Base-by-base conservation (phyloP, 352 stramenopile genomes). In the Globisporangium paddicum region DNA sequence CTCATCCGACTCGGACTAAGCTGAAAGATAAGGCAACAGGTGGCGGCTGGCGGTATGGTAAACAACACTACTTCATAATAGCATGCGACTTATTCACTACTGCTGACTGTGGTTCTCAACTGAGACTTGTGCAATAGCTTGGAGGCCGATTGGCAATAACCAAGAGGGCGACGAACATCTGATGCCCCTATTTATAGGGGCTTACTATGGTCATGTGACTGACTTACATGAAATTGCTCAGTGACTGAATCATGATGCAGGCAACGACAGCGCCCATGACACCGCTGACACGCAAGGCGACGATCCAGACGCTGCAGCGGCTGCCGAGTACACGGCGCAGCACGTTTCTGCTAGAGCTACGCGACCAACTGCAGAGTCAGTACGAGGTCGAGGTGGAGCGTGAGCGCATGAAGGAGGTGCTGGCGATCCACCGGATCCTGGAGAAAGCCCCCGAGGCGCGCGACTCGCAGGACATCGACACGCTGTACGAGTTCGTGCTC, bases 401-500 rank as follows among this genome's bases (percentile, higher is more conserved):
- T 2, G 69, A 89, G 47, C 62, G 67, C 7, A 55, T 77, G 25
- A 63, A 72, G 38, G 73, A 91, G 57, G 71, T 86, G 35, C 54
- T 63, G 19, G 52, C 65, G n/a, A 77, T 91, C 54, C 78, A 82
- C 51, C 68, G 72, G 42, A 82, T 89, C 38, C 57, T 91, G 9
- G 50, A 77, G 34, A 76, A 71, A 41, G 34, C 64, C 0, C 71
- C 78, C 0, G 79, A 89, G 49, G 45, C 56, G 41, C 66, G 79
- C 21, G 77, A 87, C 21, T 52, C 68, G 0, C 46, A 66, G 23
- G 82, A 93, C n/a, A 80, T 93, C 34, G 84, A 93, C 58, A 76
- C 60, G 21, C 62, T 93, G 16, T 92, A 90, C 62, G 80, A 92
- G 13, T 93, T 79, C 71, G 84, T 90, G 25, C 66, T 90, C 55